Conservation (phyloP, 768 basidiomycete genomes). For the Cyathus striatus region DNA sequence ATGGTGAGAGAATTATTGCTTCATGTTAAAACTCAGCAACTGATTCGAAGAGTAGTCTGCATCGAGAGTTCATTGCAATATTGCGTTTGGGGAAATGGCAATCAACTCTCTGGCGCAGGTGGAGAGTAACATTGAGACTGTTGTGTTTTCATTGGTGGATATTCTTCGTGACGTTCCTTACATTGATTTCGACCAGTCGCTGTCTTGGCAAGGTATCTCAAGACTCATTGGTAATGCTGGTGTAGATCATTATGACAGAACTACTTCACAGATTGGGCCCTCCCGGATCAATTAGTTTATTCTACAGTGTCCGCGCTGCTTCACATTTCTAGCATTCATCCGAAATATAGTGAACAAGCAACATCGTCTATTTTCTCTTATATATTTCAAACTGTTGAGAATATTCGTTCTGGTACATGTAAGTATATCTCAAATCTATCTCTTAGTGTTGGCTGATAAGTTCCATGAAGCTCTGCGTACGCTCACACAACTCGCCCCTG, state of each 20-base stretch:
- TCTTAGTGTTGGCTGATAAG: not conserved
- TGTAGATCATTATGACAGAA: slow-evolving; percentile 2
- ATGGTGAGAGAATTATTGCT: slow-evolving; percentile 40
- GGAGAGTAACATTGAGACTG: slow-evolving; percentile 39
- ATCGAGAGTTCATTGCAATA: slow-evolving; percentile 71
- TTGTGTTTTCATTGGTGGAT: slow-evolving; percentile 59
- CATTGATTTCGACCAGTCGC: slow-evolving; percentile 71
- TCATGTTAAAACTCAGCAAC: too few relatives aligned
- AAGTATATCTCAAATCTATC: slow-evolving; percentile 17
- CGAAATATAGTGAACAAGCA: slow-evolving; percentile 41
- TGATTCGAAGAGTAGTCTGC: too few relatives aligned
- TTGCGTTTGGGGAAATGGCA: slow-evolving; percentile 79
- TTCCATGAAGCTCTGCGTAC: slow-evolving; percentile 54
- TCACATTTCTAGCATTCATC: slow-evolving; percentile 51
- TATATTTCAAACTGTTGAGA: slow-evolving; percentile 48
- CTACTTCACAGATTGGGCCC: slow-evolving; percentile 71
- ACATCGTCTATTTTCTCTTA: slow-evolving; percentile 60
- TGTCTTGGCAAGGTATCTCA: slow-evolving; percentile 75
- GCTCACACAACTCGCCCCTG: slow-evolving; percentile 72
- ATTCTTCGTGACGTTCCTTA: slow-evolving; percentile 68
- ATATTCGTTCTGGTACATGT: slow-evolving; percentile 53
- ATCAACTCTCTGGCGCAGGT: slow-evolving; percentile 54
- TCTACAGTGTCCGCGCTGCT: slow-evolving; percentile 76
- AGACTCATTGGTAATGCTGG: not conserved
- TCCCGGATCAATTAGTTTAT: slow-evolving; percentile 80